phyloP scores from a whole-genome alignment of 495 filamentous ascomycete genomes.

The Barbatosphaeria neglecta region DNA sequence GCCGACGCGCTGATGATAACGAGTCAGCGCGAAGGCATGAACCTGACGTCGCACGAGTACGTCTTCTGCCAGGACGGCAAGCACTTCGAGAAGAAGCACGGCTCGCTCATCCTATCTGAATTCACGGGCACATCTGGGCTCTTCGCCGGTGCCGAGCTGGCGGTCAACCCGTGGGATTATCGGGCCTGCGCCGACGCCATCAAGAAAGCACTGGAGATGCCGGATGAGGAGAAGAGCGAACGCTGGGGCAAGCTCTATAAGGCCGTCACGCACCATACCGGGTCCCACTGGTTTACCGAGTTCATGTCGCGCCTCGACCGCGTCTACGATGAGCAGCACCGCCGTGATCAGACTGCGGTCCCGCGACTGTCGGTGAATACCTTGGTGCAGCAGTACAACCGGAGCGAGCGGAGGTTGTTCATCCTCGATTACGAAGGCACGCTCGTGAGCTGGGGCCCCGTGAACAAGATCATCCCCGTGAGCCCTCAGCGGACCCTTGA shows the following conservation, averaged over 20 bases:
- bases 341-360: slow-evolving; percentile 70
- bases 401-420: slow-evolving; percentile 58
- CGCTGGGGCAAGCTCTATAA: slow-evolving; percentile 67
- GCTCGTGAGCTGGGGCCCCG: slow-evolving; percentile 70
- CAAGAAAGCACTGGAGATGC: slow-evolving; percentile 66
- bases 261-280: slow-evolving; percentile 69
- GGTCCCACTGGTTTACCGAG: slow-evolving; percentile 66
- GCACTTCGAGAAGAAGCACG: slow-evolving; percentile 58
- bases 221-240: slow-evolving; percentile 53
- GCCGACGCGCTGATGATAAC: slow-evolving; percentile 89
- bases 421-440: slow-evolving; percentile 91
- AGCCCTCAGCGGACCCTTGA: slow-evolving; percentile 68
- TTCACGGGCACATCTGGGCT: slow-evolving; percentile 86
- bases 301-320: slow-evolving; percentile 56
- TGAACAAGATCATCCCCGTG: slow-evolving; percentile 66
- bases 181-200: slow-evolving; percentile 74
- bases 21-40: slow-evolving; percentile 90
- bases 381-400: slow-evolving; percentile 52
- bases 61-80: slow-evolving; percentile 87
- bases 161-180: slow-evolving; percentile 93
- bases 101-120: slow-evolving; percentile 81
- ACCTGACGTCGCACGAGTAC: slow-evolving; percentile 84
- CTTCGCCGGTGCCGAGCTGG: slow-evolving; percentile 62
- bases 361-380: slow-evolving; percentile 61
- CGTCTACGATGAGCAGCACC: slow-evolving; percentile 71